Base-by-base conservation (phyloP, 176 grass and related monocot species). In the Saccharum officinarum region DNA sequence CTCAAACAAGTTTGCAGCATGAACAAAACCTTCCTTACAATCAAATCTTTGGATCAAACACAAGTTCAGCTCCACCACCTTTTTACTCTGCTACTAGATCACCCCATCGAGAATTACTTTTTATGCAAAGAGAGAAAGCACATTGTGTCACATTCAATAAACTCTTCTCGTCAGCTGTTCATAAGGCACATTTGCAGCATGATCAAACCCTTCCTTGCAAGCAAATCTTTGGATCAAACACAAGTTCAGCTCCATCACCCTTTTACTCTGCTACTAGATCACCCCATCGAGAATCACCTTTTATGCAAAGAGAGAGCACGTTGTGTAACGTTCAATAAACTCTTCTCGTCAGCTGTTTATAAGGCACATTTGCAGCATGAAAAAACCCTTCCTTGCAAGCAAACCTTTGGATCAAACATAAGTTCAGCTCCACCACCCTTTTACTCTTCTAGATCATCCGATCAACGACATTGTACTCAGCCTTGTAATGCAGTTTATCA, bases 371-470 rank as follows among this genome's bases (percentile, higher is more conserved):
- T 73, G 9, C 31, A 37, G 50, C 44, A 49, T 73, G 68, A 73
- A 52, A 13, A 80, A 50, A 71, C 17, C 5, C 17, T 88, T 83
- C 77, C 76, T 75, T 78, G 37, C 52, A 89, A 93, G 81, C 49
- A 88, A 44, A 62, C 60, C 8, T 81, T 87, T 82, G 80, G 80
- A 40, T 86, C 92, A 76, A 89, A 80, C 42, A 42, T 86, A 52
- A 88, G 80, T 84, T 87, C 84, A 63, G 85, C 87, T 36, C 85
- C 87, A 23, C 77, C 81, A 36, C 73, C 84, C 49, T 89, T 90
- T 70, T 86, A 83, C 63, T 85, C 87, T 20, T 90, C 89, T 75
- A 64, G 64, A 61, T 84, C 83, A 47, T 74, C 68, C 18, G 11
- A 59, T 61, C 68, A 82, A 81, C 71, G 44, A 59, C 63, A 68